Conservation (phyloP, 2,329 filamentous ascomycete genomes). For the Sclerotinia subarctica region DNA sequence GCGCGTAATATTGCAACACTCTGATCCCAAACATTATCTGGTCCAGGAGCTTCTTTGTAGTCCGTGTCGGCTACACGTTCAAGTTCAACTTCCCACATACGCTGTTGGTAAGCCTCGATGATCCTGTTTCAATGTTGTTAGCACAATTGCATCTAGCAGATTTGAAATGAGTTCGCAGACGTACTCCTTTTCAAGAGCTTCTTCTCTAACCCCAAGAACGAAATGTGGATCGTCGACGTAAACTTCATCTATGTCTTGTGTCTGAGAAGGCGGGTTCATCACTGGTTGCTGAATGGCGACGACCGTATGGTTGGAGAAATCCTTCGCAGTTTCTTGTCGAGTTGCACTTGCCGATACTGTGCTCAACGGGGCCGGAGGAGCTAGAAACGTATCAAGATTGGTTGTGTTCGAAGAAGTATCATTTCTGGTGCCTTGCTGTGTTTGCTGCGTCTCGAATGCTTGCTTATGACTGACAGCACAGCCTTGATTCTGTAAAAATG, state of each 20-base stretch:
- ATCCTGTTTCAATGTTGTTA: conserved; percentile 24
- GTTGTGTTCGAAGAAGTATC: background rate
- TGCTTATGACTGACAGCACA: background rate
- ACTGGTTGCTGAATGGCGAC: background rate
- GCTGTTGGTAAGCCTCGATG: conserved; percentile 24
- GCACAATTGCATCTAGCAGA: background rate
- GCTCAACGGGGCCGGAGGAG: background rate
- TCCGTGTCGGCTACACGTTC: conserved; percentile 22
- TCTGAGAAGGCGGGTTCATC: background rate
- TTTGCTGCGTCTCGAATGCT: background rate
- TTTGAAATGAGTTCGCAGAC: background rate
- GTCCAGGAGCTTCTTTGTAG: background rate
- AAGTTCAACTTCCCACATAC: conserved; percentile 27
- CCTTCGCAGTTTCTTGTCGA: background rate
- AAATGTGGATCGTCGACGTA: conserved; percentile 31
- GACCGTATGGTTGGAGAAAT: background rate
- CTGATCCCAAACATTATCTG: conserved; percentile 17
- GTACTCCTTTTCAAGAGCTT: conserved; percentile 28
- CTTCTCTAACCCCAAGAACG: conserved; percentile 27
- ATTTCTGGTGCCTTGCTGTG: background rate
- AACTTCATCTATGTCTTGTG: background rate
- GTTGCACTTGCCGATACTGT: background rate
- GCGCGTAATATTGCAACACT: conserved; percentile 19
- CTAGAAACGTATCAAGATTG: background rate
- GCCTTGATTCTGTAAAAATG: background rate